Evolutionary conservation across 768 basidiomycete species (phyloP).

Genomic region (Dioszegia aurantiaca): DNA sequence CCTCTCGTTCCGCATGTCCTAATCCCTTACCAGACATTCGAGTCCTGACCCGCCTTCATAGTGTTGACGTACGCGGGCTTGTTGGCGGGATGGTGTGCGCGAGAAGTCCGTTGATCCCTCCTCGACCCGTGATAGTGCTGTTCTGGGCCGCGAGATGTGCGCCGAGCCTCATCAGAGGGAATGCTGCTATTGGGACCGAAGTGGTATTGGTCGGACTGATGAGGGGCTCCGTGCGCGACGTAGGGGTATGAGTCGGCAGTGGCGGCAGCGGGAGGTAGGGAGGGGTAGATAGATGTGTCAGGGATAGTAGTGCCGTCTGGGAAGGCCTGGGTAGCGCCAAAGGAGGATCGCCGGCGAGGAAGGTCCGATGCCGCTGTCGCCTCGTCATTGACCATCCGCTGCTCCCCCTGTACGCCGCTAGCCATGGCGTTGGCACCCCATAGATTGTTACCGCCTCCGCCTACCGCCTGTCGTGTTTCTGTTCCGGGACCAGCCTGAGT

Average conservation of each 20-base stretch:
- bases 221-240: too few relatives aligned
- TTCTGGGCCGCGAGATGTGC: not conserved
- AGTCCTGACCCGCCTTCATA: not conserved
- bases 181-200: too few relatives aligned
- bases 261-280: not conserved
- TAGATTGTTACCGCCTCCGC: too few relatives aligned
- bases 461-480: too few relatives aligned
- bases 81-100: not conserved
- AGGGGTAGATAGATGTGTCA: not conserved
- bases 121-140: not conserved
- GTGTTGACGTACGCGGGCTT: not conserved
- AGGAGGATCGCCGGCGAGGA: not conserved
- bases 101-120: not conserved
- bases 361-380: not conserved
- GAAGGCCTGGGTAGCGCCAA: not conserved
- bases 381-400: not conserved
- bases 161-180: too few relatives aligned
- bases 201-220: too few relatives aligned
- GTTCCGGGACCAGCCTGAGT: too few relatives aligned
- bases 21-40: not conserved
- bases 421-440: too few relatives aligned
- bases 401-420: too few relatives aligned
- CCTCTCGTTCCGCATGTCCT: not conserved
- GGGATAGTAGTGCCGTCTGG: not conserved
- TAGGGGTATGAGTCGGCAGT: too few relatives aligned